Percentiles rank a stretch among this genome's conserved stretches.
These are phyloP conservation scores for Hyphopichia khmerensis DNA, from an alignment of 1,139 yeast species.

Conservation along the genomic window DNA sequence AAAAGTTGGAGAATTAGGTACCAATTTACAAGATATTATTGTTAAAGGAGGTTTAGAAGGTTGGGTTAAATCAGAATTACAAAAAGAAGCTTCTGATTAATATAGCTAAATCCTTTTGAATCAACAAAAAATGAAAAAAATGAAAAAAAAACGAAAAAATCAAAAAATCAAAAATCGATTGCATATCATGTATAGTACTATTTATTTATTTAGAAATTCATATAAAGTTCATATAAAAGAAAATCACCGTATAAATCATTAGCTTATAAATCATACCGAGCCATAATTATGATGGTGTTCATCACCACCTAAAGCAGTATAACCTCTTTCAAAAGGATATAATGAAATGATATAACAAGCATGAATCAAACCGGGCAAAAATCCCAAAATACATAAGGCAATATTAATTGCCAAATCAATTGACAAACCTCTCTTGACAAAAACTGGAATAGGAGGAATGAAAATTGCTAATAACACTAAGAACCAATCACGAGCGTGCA, in stretches of 20 bases:
- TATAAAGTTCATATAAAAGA: too few relatives aligned
- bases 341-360: conserved; percentile 58
- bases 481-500: conserved; percentile 78
- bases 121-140: background rate
- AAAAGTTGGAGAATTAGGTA: conserved; percentile 93
- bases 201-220: background rate
- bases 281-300: conserved; percentile 32
- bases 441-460: conserved; percentile 81
- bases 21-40: conserved; percentile 92
- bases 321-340: conserved; percentile 49
- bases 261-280: conserved; percentile 11
- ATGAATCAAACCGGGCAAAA: conserved; percentile 76
- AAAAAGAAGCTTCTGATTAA: conserved; percentile 12
- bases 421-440: conserved; percentile 72
- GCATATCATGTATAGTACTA: background rate
- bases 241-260: too few relatives aligned
- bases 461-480: conserved; percentile 77
- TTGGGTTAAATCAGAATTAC: conserved; percentile 85
- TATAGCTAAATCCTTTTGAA: too few relatives aligned
- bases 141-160: background rate
- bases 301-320: conserved; percentile 27
- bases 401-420: conserved; percentile 75
- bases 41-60: conserved; percentile 98
- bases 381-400: conserved; percentile 73
- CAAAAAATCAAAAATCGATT: too few relatives aligned